These are phyloP conservation scores for Suhomyces tanzawaensis DNA, from an alignment of 805 yeast species.

Conservation along the genomic window DNA sequence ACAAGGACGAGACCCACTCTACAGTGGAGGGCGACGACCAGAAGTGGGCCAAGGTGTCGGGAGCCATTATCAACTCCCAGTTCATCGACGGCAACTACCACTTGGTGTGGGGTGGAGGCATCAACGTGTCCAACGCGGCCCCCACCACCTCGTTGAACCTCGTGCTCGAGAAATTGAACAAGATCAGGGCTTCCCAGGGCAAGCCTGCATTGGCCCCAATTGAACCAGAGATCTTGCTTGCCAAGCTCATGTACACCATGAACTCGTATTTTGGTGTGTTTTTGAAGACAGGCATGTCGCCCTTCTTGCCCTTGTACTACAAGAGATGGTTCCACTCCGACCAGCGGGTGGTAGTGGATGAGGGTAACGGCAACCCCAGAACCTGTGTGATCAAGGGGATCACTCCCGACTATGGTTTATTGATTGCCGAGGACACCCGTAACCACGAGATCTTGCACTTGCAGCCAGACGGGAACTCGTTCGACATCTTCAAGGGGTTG, in stretches of 20 bases:
- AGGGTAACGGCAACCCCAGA: constrained; percentile 38
- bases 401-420: constrained; percentile 77
- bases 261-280: constrained; percentile 62
- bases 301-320: constrained; percentile 71
- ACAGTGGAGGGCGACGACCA: constrained; percentile 56
- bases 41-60: constrained; percentile 74
- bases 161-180: constrained; percentile 62
- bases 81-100: constrained; percentile 57
- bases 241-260: constrained; percentile 63
- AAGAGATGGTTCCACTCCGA: constrained; percentile 80
- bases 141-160: constrained; percentile 88
- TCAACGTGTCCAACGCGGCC: constrained; percentile 78
- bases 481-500: constrained; percentile 89
- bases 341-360: constrained; percentile 62
- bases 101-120: constrained; percentile 81
- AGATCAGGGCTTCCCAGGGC: constrained; percentile 43
- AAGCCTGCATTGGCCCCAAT: constrained; percentile 44
- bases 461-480: constrained; percentile 97
- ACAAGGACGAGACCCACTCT: constrained; percentile 29
- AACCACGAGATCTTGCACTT: constrained; percentile 56
- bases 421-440: constrained; percentile 66
- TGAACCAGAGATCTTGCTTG: constrained; percentile 54
- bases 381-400: constrained; percentile 74
- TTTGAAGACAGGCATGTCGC: constrained; percentile 59
- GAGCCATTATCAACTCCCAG: constrained; percentile 80